phyloP scores from a whole-genome alignment of 768 basidiomycete species.

The Lactarius vividus region DNA sequence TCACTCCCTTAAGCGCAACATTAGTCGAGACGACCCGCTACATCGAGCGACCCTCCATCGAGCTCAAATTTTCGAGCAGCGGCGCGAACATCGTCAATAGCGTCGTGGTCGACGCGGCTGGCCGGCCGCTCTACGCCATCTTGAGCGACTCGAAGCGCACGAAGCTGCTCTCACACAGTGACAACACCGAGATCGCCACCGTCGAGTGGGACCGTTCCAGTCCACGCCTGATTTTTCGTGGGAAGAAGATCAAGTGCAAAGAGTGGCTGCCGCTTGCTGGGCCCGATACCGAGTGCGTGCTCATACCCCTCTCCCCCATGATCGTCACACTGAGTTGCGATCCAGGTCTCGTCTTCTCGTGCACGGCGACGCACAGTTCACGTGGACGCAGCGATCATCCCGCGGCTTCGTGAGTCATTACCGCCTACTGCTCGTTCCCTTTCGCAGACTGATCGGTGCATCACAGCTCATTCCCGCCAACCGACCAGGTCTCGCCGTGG shows the following conservation, averaged over 20 bases:
- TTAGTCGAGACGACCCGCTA: not conserved
- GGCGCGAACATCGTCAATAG: conserved; percentile 14
- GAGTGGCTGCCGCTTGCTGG: conserved; percentile 22
- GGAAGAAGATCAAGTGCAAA: conserved; percentile 19
- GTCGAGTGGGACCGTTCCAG: conserved; percentile 20
- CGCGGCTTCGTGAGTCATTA: conserved; percentile 12
- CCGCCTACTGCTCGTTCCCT: not conserved
- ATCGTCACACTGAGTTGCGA: not conserved
- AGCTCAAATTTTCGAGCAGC: conserved; percentile 13
- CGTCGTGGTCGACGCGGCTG: not conserved
- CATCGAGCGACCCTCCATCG: conserved; percentile 9
- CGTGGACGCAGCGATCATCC: conserved; percentile 6
- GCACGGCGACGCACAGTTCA: conserved; percentile 13
- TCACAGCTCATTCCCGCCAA: conserved; percentile 15
- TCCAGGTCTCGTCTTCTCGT: conserved; percentile 14
- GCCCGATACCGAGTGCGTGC: conserved; percentile 17
- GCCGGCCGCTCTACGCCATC: conserved; percentile 4
- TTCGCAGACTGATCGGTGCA: not conserved
- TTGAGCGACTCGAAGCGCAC: conserved; percentile 17
- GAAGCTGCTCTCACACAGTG: not conserved
- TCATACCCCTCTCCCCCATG: too few species aligned
- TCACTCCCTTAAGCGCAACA: conserved; percentile 6
- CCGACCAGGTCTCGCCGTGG: conserved; percentile 20
- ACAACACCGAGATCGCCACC: conserved; percentile 12
- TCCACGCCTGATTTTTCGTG: conserved; percentile 18